phyloP scores from a whole-genome alignment of 2,329 filamentous ascomycete genomes.

The Coniochaeta ligniaria region DNA sequence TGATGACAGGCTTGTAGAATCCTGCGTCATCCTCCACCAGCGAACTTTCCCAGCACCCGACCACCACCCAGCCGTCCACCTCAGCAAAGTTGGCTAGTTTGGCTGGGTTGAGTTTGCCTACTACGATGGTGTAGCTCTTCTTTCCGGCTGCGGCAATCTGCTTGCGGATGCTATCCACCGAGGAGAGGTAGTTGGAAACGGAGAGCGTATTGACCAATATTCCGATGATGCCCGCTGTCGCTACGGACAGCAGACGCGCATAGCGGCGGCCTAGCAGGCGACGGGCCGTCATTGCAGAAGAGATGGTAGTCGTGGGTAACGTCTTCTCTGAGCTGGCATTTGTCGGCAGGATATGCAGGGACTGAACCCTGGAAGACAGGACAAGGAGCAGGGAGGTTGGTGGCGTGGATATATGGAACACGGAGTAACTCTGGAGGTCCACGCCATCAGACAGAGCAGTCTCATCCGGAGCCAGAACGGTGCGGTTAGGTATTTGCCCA shows the following conservation, averaged over 20 bases:
- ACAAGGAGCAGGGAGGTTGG: constrained; percentile 79
- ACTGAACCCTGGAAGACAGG: constrained; percentile 72
- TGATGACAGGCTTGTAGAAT: constrained; percentile 84
- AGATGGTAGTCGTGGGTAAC: constrained; percentile 37
- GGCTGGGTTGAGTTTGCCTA: constrained; percentile 90
- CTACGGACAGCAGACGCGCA: constrained; percentile 73
- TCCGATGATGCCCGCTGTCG: constrained; percentile 77
- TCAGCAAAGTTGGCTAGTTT: constrained; percentile 97
- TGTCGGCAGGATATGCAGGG: constrained; percentile 71
- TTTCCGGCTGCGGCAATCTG: constrained; percentile 77
- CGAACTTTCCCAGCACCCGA: constrained; percentile 96
- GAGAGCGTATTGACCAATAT: constrained; percentile 95
- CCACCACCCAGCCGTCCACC: constrained; percentile 92
- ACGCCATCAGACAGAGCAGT: constrained; percentile 27
- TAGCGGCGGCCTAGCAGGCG: constrained; percentile 74
- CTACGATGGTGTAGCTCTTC: constrained; percentile 93
- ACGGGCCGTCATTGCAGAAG: constrained; percentile 38
- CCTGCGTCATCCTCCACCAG: constrained; percentile 75
- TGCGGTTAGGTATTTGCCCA: constrained; percentile 78
- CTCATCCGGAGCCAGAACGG: constrained; percentile 31
- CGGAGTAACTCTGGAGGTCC: constrained; percentile 58
- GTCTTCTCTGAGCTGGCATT: constrained; percentile 7
- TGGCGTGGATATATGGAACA: constrained; percentile 82
- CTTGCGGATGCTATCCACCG: constrained; percentile 64
- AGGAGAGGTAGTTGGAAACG: constrained; percentile 81